Conservation (phyloP, 345 rosid species). For the Erysimum cheiranthoides region DNA sequence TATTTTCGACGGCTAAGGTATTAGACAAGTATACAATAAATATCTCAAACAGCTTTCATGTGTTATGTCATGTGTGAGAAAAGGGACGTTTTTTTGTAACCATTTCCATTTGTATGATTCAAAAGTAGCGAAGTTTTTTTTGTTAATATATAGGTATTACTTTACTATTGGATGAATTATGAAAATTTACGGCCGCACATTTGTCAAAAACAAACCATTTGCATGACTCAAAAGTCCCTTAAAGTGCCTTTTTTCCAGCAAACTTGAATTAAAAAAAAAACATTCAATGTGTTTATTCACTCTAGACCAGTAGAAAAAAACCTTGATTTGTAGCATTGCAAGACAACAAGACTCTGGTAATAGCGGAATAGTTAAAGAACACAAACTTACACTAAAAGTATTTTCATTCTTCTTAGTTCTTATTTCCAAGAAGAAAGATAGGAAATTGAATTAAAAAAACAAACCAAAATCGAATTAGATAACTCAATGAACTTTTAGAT, state of each 20-base stretch:
- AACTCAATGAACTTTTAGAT: neutral
- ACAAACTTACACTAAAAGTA: too few relatives aligned
- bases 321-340: too few relatives aligned
- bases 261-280: too few relatives aligned
- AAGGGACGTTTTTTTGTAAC: constrained; percentile 15
- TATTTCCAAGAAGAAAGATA: too few relatives aligned
- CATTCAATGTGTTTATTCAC: too few relatives aligned
- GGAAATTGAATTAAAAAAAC: neutral
- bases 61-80: constrained; percentile 2
- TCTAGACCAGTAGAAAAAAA: too few relatives aligned
- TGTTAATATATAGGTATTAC: neutral
- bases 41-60: constrained; percentile 8
- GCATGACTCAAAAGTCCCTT: neutral
- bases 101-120: constrained; percentile 8
- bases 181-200: constrained; percentile 13
- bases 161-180: neutral
- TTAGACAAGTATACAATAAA: neutral
- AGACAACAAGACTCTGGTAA: too few relatives aligned
- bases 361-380: too few relatives aligned
- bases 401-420: too few relatives aligned
- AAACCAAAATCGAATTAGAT: too few relatives aligned
- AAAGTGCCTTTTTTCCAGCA: neutral
- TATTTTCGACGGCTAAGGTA: neutral
- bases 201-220: constrained; percentile 3
- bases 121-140: neutral